Conservation (phyloP, 495 filamentous ascomycete genomes). For the Trichocladium antarcticum region DNA sequence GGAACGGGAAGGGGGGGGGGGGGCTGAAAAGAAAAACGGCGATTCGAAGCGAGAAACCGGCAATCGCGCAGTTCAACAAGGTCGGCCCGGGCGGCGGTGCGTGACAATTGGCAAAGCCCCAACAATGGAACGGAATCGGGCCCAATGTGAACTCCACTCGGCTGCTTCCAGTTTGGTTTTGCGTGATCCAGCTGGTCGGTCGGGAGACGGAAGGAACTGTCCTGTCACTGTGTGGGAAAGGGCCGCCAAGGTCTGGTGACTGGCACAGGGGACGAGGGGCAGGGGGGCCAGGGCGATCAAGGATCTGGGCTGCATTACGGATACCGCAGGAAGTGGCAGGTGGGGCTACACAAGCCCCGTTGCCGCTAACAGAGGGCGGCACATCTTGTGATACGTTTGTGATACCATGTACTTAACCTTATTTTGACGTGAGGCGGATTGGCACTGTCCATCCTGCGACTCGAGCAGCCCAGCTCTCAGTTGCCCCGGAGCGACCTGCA, state of each 20-base stretch:
- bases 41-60: background rate
- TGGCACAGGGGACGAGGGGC: background rate
- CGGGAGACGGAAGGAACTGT: background rate
- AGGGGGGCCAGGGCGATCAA: conserved; percentile 1
- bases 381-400: conserved; percentile 1
- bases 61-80: background rate
- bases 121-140: no score
- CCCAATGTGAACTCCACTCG: no score
- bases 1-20: no score
- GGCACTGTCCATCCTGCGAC: conserved; percentile 2
- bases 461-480: no score
- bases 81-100: background rate
- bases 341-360: background rate
- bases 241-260: background rate
- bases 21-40: background rate
- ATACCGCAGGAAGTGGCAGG: background rate
- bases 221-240: background rate
- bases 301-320: background rate
- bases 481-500: no score
- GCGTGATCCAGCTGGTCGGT: background rate
- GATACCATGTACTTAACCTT: conserved; percentile 2
- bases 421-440: conserved; percentile 4
- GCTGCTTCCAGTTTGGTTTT: no score
- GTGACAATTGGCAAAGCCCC: background rate
- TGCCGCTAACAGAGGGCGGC: conserved; percentile 4